Evolutionary conservation across 495 filamentous ascomycete genomes (phyloP).

Genomic region (Xanthoparmelia taractica): DNA sequence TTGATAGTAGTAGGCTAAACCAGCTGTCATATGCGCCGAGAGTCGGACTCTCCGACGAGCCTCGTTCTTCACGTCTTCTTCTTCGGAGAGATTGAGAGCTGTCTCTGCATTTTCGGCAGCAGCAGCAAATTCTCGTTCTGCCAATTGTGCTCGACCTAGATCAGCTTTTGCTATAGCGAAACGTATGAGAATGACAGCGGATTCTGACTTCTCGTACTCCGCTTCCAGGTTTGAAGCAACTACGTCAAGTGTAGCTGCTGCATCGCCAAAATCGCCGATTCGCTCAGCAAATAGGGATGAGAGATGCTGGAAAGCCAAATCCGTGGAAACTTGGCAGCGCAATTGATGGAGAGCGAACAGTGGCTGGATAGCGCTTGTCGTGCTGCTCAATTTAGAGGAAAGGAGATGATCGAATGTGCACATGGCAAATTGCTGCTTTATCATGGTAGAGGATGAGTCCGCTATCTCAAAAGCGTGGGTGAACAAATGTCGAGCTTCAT

Average conservation of each 20-base stretch:
- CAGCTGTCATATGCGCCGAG: constrained; percentile 79
- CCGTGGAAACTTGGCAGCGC: constrained; percentile 53
- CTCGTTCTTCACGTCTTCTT: constrained; percentile 49
- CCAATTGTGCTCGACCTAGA: constrained; percentile 69
- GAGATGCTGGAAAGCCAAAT: constrained; percentile 68
- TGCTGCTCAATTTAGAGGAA: constrained; percentile 46
- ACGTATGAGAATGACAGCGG: constrained; percentile 55
- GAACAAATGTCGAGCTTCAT: constrained; percentile 75
- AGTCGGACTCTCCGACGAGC: constrained; percentile 60
- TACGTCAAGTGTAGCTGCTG: constrained; percentile 53
- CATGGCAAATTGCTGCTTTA: constrained; percentile 67
- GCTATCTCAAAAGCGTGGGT: constrained; percentile 95
- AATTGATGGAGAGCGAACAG: constrained; percentile 85
- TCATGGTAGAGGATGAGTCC: constrained; percentile 58
- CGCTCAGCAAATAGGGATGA: constrained; percentile 74
- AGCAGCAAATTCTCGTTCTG: constrained; percentile 50
- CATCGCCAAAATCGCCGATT: constrained; percentile 55
- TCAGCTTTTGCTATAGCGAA: constrained; percentile 85
- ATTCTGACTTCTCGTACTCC: constrained; percentile 78
- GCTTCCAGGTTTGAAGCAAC: constrained; percentile 64
- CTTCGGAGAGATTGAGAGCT: constrained; percentile 60
- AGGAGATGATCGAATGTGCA: constrained; percentile 74
- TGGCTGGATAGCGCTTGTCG: constrained; percentile 59
- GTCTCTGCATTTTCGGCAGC: constrained; percentile 68
- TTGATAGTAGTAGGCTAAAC: constrained; percentile 68